These are phyloP conservation scores for Sclerotinia minor DNA, from an alignment of 2,329 filamentous ascomycete species.

Conservation along the genomic window DNA sequence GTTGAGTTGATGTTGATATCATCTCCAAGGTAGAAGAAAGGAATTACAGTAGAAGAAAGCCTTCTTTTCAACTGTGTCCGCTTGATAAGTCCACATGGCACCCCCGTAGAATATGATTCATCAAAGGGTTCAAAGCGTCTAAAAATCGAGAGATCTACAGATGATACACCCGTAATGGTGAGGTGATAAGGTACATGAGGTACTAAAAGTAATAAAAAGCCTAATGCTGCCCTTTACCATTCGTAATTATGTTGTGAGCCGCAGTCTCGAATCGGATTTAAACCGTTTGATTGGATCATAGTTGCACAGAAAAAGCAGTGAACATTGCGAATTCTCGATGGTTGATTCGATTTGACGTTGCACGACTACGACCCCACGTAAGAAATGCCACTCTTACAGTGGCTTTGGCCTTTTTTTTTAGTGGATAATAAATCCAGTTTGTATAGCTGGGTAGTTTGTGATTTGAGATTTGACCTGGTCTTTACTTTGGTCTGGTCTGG, in stretches of 20 bases:
- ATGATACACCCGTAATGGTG: background rate
- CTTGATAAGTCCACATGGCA: slow-evolving; percentile 33
- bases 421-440: background rate
- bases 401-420: slow-evolving; percentile 20
- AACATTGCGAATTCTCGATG: background rate
- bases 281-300: slow-evolving; percentile 28
- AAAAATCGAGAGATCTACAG: slow-evolving; percentile 9
- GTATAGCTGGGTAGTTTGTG: background rate
- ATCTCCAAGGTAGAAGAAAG: slow-evolving; percentile 9
- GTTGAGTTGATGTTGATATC: background rate
- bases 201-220: background rate
- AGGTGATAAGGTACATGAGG: background rate
- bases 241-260: slow-evolving; percentile 35
- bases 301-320: background rate
- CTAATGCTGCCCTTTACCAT: slow-evolving; percentile 11
- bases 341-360: slow-evolving; percentile 10
- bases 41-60: background rate
- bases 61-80: slow-evolving; percentile 8
- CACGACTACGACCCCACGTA: slow-evolving; percentile 1
- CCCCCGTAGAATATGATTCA: slow-evolving; percentile 24
- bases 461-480: background rate
- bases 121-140: slow-evolving; percentile 9
- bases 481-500: background rate
- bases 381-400: slow-evolving; percentile 12
- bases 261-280: slow-evolving; percentile 36